Evolutionary conservation across 176 grass and related monocot genomes (phyloP).

Genomic region (Oryza meridionalis): DNA sequence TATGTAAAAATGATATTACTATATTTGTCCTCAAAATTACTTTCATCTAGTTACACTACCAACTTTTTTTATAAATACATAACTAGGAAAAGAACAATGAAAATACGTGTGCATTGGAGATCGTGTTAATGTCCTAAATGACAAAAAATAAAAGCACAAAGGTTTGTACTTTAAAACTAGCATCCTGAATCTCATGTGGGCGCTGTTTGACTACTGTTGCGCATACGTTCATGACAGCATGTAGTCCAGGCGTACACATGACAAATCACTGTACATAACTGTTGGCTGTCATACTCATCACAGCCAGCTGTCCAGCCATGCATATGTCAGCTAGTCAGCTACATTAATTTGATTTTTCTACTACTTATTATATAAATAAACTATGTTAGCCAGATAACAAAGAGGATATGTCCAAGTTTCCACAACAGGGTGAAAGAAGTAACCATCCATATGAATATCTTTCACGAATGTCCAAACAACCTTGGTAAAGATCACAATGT

Average conservation of each 20-base stretch:
- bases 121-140: no score
- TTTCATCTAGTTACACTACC: no score
- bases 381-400: neutral
- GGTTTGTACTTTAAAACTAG: neutral
- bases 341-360: neutral
- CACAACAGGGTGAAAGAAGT: neutral
- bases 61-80: no score
- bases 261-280: neutral
- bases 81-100: no score
- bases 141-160: no score
- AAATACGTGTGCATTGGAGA: no score
- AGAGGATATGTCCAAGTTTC: neutral
- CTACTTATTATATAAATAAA: neutral
- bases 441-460: neutral
- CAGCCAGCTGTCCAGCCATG: neutral
- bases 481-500: neutral
- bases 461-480: neutral
- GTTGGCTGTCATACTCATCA: neutral
- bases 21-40: no score
- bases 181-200: neutral
- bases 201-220: neutral
- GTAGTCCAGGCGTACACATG: neutral
- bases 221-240: neutral
- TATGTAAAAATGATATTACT: no score
- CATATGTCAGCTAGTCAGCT: neutral